Evolutionary conservation across 768 basidiomycete species (phyloP).

Genomic region (Dendrothele bispora): DNA sequence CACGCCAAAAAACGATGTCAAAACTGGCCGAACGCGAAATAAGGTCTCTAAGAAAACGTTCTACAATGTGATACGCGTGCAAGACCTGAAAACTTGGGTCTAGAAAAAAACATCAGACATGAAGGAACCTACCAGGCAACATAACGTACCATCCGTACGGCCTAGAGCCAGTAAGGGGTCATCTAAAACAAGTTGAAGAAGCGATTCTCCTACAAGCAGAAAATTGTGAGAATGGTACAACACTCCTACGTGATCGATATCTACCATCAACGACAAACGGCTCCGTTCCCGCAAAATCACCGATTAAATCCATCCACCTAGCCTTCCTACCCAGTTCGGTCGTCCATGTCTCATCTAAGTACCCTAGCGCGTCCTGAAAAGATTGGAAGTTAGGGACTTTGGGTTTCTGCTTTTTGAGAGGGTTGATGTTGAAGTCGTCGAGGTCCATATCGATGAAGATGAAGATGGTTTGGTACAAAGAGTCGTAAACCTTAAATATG

Average conservation of each 20-base stretch:
- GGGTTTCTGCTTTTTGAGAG: not conserved
- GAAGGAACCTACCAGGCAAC: too few species aligned
- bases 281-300: slow-evolving; percentile 70
- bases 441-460: slow-evolving; percentile 42
- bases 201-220: slow-evolving; percentile 53
- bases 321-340: slow-evolving; percentile 30
- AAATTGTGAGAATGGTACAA: not conserved
- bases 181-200: slow-evolving; percentile 57
- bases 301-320: slow-evolving; percentile 69
- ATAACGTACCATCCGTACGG: slow-evolving; percentile 38
- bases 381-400: slow-evolving; percentile 7
- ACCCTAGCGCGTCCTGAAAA: slow-evolving; percentile 21
- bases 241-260: not conserved
- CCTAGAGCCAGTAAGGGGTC: slow-evolving; percentile 63
- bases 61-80: slow-evolving; percentile 58
- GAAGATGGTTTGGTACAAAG: not conserved
- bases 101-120: too few species aligned
- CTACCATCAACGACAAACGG: slow-evolving; percentile 66
- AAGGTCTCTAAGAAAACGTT: slow-evolving; percentile 51
- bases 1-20: slow-evolving; percentile 64
- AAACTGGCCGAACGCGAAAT: slow-evolving; percentile 51
- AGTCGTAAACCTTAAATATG: not conserved
- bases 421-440: slow-evolving; percentile 34
- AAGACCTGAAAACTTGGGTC: slow-evolving; percentile 61
- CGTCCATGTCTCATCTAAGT: slow-evolving; percentile 41